A percentile compares a stretch with the other conserved stretches of the same genome.
Evolutionary conservation across 331 rosid genomes (phyloP).

Genomic region (Malus hybrid): DNA sequence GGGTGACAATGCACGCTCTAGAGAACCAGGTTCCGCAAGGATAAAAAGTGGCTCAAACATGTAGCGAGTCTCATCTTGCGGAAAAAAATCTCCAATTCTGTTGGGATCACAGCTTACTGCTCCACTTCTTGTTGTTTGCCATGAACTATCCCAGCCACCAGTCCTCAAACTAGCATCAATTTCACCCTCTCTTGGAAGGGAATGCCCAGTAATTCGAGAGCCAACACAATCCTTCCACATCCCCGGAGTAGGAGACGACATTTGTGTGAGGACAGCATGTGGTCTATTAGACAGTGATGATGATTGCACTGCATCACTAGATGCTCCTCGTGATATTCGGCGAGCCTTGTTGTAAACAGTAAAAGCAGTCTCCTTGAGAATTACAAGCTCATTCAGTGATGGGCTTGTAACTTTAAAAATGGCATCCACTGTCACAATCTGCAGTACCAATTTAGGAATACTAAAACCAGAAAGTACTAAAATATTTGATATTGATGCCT

Average conservation of each 20-base stretch:
- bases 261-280: conserved; percentile 68
- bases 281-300: conserved; percentile 65
- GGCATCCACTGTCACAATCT: conserved; percentile 92
- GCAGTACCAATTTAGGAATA: conserved; percentile 83
- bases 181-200: conserved; percentile 93
- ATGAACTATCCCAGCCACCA: conserved; percentile 87
- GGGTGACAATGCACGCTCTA: conserved; percentile 73
- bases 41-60: conserved; percentile 98
- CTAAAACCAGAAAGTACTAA: conserved; percentile 79
- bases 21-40: conserved; percentile 92
- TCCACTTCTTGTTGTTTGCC: conserved; percentile 75
- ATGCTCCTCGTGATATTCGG: conserved; percentile 73
- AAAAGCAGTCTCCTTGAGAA: conserved; percentile 89
- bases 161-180: conserved; percentile 89
- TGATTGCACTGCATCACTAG: conserved; percentile 52
- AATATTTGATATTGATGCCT: conserved; percentile 80
- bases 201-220: conserved; percentile 78
- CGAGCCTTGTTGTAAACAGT: conserved; percentile 94
- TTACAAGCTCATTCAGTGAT: conserved; percentile 71
- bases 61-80: conserved; percentile 71
- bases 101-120: conserved; percentile 65
- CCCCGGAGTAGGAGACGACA: conserved; percentile 79
- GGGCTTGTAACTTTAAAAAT: conserved; percentile 94
- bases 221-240: conserved; percentile 97
- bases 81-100: conserved; percentile 50